A percentile compares a stretch with the other conserved stretches of the same genome.
These are phyloP conservation scores for Cardiospermum halicacabum DNA, from an alignment of 345 rosid genomes.

Conservation along the genomic window DNA sequence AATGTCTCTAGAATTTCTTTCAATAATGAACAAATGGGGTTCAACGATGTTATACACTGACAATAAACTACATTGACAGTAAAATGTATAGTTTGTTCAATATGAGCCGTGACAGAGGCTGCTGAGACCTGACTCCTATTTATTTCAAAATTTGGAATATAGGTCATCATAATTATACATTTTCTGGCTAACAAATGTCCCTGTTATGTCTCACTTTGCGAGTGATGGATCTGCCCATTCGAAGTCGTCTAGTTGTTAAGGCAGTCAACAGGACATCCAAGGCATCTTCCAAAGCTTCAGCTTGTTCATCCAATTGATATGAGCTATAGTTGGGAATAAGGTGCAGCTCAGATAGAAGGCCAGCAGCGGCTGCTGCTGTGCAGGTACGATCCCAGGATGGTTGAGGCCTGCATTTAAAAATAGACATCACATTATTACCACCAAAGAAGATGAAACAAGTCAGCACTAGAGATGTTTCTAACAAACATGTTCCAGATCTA, in stretches of 20 bases:
- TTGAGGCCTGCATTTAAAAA: conserved; percentile 69
- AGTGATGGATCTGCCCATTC: conserved; percentile 91
- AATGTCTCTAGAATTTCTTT: too few species aligned
- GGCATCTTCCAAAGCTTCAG: conserved; percentile 65
- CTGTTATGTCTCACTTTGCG: conserved; percentile 53
- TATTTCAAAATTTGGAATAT: neutral
- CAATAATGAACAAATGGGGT: neutral
- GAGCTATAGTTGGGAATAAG: conserved; percentile 49
- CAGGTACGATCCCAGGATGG: conserved; percentile 98
- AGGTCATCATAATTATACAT: neutral
- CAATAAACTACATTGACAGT: neutral
- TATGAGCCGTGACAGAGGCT: neutral
- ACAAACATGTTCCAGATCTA: conserved; percentile 17
- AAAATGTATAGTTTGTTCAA: neutral
- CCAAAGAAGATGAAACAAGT: neutral
- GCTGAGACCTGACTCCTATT: neutral
- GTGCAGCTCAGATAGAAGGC: conserved; percentile 69
- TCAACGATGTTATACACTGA: neutral
- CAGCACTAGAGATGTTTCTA: neutral
- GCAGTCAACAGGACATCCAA: conserved; percentile 59
- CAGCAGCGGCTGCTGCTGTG: conserved; percentile 86
- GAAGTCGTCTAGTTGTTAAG: conserved; percentile 68
- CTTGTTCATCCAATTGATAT: conserved; percentile 50
- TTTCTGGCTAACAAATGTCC: conserved; percentile 35
- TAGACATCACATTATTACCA: conserved; percentile 8